These are phyloP conservation scores for Trichoderma asperellum DNA, from an alignment of 2,329 filamentous ascomycete species.

Conservation along the genomic window DNA sequence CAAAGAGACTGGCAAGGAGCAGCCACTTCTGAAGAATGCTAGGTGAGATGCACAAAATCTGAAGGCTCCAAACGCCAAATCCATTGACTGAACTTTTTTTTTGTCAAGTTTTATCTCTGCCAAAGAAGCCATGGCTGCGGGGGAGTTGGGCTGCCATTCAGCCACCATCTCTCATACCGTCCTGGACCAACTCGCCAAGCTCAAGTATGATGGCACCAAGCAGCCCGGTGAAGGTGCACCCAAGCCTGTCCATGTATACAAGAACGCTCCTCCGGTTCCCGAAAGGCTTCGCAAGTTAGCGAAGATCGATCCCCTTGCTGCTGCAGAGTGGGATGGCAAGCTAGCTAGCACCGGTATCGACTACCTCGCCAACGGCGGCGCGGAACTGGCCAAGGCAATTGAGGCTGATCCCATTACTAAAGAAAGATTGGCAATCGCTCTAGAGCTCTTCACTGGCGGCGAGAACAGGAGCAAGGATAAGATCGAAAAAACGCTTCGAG, in stretches of 20 bases:
- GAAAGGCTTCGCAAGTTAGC: slow-evolving; percentile 43
- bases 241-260: slow-evolving; percentile 48
- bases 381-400: slow-evolving; percentile 48
- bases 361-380: slow-evolving; percentile 52
- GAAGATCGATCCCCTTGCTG: slow-evolving; percentile 46
- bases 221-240: slow-evolving; percentile 46
- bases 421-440: slow-evolving; percentile 45
- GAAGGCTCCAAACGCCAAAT: not conserved
- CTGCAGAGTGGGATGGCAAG: slow-evolving; percentile 45
- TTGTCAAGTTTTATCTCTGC: slow-evolving; percentile 46
- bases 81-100: not conserved
- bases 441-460: slow-evolving; percentile 47
- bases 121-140: slow-evolving; percentile 51
- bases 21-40: slow-evolving; percentile 53
- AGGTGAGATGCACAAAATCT: slow-evolving; percentile 35
- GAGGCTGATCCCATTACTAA: slow-evolving; percentile 44
- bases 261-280: slow-evolving; percentile 40
- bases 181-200: slow-evolving; percentile 45
- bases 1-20: slow-evolving; percentile 51
- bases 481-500: slow-evolving; percentile 39
- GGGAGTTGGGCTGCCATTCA: slow-evolving; percentile 50
- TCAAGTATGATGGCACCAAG: slow-evolving; percentile 43
- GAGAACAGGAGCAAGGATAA: slow-evolving; percentile 45
- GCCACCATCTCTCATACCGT: slow-evolving; percentile 31
- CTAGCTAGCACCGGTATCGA: slow-evolving; percentile 47